These are phyloP conservation scores for Leishmania martiniquensis DNA, from an alignment of 208 protist species.

Conservation along the genomic window DNA sequence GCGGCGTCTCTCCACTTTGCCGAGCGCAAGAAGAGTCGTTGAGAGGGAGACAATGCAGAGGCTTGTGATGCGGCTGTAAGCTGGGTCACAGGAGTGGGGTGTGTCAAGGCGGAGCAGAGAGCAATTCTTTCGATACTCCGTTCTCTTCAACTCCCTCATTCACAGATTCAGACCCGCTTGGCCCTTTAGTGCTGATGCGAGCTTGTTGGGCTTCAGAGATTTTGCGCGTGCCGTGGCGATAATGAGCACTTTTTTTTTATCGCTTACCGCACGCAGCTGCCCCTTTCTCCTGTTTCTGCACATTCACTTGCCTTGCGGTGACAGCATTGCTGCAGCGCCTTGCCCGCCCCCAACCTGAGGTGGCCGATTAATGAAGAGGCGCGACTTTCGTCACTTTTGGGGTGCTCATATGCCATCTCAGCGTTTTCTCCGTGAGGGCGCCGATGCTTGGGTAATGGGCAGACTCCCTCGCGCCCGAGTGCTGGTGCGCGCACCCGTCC, in stretches of 20 bases:
- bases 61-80: not conserved
- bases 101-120: not conserved
- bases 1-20: constrained; percentile 31
- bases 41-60: not conserved
- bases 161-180: not conserved
- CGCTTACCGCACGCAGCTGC: not conserved
- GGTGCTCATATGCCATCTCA: no score
- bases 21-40: constrained; percentile 26
- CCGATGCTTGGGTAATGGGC: not conserved
- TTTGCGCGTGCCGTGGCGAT: not conserved
- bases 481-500: not conserved
- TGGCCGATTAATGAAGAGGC: not conserved
- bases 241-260: not conserved
- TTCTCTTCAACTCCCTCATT: not conserved
- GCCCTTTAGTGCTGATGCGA: not conserved
- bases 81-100: not conserved
- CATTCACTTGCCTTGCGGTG: not conserved
- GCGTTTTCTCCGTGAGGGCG: not conserved
- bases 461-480: not conserved
- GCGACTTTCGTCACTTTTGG: not conserved
- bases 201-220: not conserved
- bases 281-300: no score
- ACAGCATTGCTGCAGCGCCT: not conserved
- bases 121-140: not conserved
- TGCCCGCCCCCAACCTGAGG: not conserved